Conservation (phyloP, 164 flowering plant genomes). For the Magnolia officinalis region DNA sequence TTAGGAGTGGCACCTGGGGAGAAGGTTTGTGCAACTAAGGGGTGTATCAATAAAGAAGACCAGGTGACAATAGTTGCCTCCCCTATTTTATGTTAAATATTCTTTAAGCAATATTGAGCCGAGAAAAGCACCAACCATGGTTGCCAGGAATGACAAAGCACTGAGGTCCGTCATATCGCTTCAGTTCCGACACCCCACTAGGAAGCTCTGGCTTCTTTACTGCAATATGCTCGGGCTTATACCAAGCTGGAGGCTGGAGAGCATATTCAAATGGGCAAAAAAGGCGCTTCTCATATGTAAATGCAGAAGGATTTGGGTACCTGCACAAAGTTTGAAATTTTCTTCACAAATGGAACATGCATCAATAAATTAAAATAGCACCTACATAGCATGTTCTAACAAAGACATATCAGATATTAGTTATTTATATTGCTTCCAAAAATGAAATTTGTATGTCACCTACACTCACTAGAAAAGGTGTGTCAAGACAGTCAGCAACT, state of each 20-base stretch:
- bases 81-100: too few species aligned
- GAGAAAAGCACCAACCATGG: conserved; percentile 63
- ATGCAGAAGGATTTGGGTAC: conserved; percentile 97
- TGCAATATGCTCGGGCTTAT: conserved; percentile 79
- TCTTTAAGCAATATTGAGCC: background rate
- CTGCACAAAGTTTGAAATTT: conserved; percentile 31
- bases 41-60: too few species aligned
- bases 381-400: background rate
- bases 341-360: conserved; percentile 3
- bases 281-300: conserved; percentile 85
- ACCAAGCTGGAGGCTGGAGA: conserved; percentile 93
- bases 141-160: conserved; percentile 95
- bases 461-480: background rate
- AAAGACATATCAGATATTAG: background rate
- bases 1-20: too few species aligned
- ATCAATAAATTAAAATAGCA: background rate
- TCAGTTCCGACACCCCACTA: conserved; percentile 53
- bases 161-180: conserved; percentile 90
- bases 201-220: conserved; percentile 93
- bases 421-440: background rate
- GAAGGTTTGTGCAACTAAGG: too few species aligned
- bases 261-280: conserved; percentile 97
- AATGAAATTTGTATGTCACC: background rate
- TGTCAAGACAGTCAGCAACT: background rate
- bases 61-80: too few species aligned